Evolutionary conservation across 805 yeast species (phyloP).

Genomic region (Maudiozyma serrabonitensis): DNA sequence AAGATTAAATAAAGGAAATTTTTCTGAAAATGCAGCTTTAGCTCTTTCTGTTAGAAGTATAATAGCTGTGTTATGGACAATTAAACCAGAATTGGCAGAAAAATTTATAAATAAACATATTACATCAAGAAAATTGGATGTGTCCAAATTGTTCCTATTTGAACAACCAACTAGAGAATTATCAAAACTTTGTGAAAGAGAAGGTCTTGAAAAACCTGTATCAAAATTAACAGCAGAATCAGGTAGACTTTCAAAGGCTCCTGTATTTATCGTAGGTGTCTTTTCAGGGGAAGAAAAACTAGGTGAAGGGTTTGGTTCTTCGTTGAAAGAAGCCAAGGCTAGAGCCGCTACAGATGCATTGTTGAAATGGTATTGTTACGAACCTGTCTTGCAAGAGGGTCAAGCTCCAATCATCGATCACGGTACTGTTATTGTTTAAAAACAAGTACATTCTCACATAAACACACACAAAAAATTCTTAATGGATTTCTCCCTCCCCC

Average conservation of each 20-base stretch:
- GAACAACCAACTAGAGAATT: constrained; percentile 81
- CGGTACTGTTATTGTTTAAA: constrained; percentile 36
- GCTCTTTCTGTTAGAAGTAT: constrained; percentile 74
- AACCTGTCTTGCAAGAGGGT: constrained; percentile 49
- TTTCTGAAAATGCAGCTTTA: constrained; percentile 28
- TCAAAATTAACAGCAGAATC: constrained; percentile 85
- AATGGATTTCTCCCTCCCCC: not conserved
- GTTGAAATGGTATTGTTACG: constrained; percentile 84
- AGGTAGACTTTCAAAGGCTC: constrained; percentile 76
- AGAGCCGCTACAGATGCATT: constrained; percentile 87
- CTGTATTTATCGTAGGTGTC: constrained; percentile 85
- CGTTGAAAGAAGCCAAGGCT: constrained; percentile 82
- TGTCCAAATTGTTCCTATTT: constrained; percentile 67
- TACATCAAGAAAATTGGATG: constrained; percentile 71
- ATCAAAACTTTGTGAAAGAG: constrained; percentile 64
- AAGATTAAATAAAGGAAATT: constrained; percentile 32
- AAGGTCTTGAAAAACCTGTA: constrained; percentile 63
- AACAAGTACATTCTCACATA: no score
- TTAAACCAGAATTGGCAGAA: constrained; percentile 47
- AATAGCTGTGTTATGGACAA: constrained; percentile 62
- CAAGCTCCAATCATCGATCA: constrained; percentile 45
- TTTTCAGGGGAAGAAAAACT: constrained; percentile 73
- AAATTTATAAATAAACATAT: constrained; percentile 65
- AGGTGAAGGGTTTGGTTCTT: constrained; percentile 92
- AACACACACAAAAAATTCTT: no score